Evolutionary conservation across 1,284 basidiomycete genomes (phyloP), one percentile per base, ranked within the genome.

Genomic region (Ganoderma leucocontextum): DNA sequence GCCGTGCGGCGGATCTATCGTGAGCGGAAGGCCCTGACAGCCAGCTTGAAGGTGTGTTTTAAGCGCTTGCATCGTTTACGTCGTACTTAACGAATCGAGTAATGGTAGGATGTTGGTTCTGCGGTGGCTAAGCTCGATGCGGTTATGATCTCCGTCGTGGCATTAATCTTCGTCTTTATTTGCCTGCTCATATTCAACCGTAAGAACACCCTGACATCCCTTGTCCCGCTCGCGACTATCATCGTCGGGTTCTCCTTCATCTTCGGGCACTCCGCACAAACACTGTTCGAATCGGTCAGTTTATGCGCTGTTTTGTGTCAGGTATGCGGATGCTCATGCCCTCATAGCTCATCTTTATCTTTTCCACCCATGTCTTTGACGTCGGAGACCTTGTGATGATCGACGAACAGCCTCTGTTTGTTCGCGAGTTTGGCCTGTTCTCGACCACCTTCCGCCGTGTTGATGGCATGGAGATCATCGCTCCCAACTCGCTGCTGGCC

Each of bases 181-280:
- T 94, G 88, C 78, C 80, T 95, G 67, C 86, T 95, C 68, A 92
- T 95, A 75, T 94, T 95, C 83, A 91, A 93, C 76, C 86, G 85
- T 22, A 82, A 79, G 61, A 84, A 92, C 70, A 93, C 93, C 0
- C 75, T 95, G 35, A 83, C 88, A n/a, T 94, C 93, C 4, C 85
- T 95, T 35, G 92, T 95, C 13, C 94, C 94, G 22, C 83, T 95
- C 44, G 92, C 92, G 7, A 94, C 93, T 0, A 89, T 95, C 73
- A 88, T 95, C 68, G 86, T 93, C 60, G 91, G 91, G 9, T 94
- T 93, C 76, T 93, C 91, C 12, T 94, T 94, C 81, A 86, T 93
- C 70, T 95, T 95, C 73, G 93, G 93, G 4, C 90, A 95, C 78
- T 92, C 93, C 8, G 94, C 94, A 9, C 91, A 93, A 75, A 91